A percentile compares a stretch with the other conserved stretches of the same genome.
phyloP scores from a whole-genome alignment of 805 yeast species.

The Kodamaea fukazawae region DNA sequence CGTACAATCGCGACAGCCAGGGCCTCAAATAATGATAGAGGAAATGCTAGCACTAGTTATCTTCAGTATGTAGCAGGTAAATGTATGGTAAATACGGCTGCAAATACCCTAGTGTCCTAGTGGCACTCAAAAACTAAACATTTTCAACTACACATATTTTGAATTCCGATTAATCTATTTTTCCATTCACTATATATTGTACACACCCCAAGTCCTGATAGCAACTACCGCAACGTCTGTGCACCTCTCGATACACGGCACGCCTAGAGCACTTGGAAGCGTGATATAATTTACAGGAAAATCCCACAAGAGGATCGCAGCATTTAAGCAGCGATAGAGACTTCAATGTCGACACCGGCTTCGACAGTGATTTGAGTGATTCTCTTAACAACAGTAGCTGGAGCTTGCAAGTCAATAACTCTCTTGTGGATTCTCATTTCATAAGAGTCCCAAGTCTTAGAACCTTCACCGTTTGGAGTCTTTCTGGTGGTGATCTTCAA shows the following conservation, averaged over 20 bases:
- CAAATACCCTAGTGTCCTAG: too few species aligned
- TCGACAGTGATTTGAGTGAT: conserved; percentile 97
- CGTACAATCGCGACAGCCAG: background rate
- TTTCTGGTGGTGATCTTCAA: conserved; percentile 98
- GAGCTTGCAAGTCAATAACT: conserved; percentile 96
- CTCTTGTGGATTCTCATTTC: conserved; percentile 99
- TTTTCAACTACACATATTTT: background rate
- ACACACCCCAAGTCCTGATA: conserved; percentile 49
- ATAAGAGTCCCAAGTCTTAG: conserved; percentile 99
- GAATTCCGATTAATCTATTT: background rate
- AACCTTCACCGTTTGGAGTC: conserved; percentile 99
- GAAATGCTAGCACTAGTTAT: too few species aligned
- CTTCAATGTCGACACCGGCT: conserved; percentile 99
- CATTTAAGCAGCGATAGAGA: conserved; percentile 79
- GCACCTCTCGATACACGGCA: conserved; percentile 47
- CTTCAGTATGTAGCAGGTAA: too few species aligned
- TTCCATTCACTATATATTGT: background rate
- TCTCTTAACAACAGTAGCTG: conserved; percentile 88
- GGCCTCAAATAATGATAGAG: too few species aligned
- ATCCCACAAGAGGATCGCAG: conserved; percentile 2
- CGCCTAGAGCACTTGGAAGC: conserved; percentile 57
- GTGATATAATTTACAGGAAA: conserved; percentile 5
- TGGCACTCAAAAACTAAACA: too few species aligned
- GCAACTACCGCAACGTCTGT: conserved; percentile 60
- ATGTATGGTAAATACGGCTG: too few species aligned